A percentile compares a stretch with the other conserved stretches of the same genome.
These are phyloP conservation scores for Laburnicola sp. DNA, from an alignment of 2,329 filamentous ascomycete genomes.

Conservation along the genomic window DNA sequence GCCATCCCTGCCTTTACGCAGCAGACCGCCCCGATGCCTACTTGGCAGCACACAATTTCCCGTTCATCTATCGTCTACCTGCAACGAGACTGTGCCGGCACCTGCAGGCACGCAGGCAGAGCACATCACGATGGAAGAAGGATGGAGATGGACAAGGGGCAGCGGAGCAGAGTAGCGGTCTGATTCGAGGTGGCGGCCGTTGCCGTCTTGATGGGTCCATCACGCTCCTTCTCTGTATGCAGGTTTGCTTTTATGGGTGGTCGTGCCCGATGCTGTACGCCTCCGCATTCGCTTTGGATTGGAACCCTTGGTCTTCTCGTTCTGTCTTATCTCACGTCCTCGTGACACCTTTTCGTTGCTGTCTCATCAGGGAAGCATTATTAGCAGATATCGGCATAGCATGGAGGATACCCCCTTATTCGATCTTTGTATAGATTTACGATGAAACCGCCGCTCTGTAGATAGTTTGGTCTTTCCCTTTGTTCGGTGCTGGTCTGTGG, in stretches of 20 bases:
- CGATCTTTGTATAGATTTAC: not conserved
- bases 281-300: not conserved
- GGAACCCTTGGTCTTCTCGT: not conserved
- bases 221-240: constrained; percentile 2
- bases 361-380: not conserved
- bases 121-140: constrained; percentile 3
- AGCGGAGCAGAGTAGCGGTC: not conserved
- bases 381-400: not conserved
- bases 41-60: constrained; percentile 11
- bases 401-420: not conserved
- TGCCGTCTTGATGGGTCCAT: not conserved
- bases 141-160: not conserved
- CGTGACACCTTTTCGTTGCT: not conserved
- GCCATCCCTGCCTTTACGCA: constrained; percentile 5
- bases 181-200: not conserved
- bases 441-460: not conserved
- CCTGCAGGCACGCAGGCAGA: constrained; percentile 1
- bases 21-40: constrained; percentile 2
- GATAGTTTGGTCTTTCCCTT: not conserved
- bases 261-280: not conserved
- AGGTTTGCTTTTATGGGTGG: constrained; percentile 4
- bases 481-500: not conserved
- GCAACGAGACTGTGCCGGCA: not conserved
- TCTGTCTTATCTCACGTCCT: not conserved
- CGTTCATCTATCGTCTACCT: constrained; percentile 4